Evolutionary conservation across 2,329 filamentous ascomycete genomes (phyloP).

Genomic region (Podosphaera fusca): DNA sequence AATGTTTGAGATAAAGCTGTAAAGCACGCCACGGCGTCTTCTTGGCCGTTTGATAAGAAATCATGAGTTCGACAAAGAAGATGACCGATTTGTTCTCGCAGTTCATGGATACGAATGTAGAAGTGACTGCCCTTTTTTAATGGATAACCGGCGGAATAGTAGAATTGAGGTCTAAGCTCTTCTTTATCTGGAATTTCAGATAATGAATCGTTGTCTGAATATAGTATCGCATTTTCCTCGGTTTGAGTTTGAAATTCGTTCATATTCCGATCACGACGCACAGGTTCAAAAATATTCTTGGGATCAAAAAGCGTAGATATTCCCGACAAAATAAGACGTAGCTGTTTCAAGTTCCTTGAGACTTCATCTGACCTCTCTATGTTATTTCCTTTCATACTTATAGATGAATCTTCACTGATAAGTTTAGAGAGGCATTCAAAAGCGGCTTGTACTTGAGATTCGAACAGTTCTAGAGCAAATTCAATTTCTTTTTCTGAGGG

Average conservation of each 20-base stretch:
- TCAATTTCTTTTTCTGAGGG: slow-evolving; percentile 58
- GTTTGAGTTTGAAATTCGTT: slow-evolving; percentile 13
- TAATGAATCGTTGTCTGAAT: slow-evolving; percentile 27
- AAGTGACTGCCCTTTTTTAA: slow-evolving; percentile 38
- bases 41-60: slow-evolving; percentile 64
- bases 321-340: slow-evolving; percentile 75
- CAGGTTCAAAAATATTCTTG: slow-evolving; percentile 37
- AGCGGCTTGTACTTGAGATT: slow-evolving; percentile 58
- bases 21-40: slow-evolving; percentile 92
- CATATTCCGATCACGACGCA: slow-evolving; percentile 1
- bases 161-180: slow-evolving; percentile 64
- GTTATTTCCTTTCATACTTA: slow-evolving; percentile 82
- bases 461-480: slow-evolving; percentile 76
- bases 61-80: slow-evolving; percentile 64
- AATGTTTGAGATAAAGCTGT: slow-evolving; percentile 82
- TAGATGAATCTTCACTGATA: slow-evolving; percentile 57
- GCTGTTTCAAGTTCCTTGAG: slow-evolving; percentile 64
- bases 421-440: slow-evolving; percentile 52
- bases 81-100: slow-evolving; percentile 59
- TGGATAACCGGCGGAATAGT: slow-evolving; percentile 72
- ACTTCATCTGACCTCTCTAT: slow-evolving; percentile 99
- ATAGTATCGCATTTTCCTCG: slow-evolving; percentile 17
- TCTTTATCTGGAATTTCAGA: slow-evolving; percentile 51
- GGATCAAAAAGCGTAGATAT: slow-evolving; percentile 79
- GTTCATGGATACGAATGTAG: slow-evolving; percentile 55